Base-by-base conservation (phyloP, 495 filamentous ascomycete species). In the Penicillium herquei region DNA sequence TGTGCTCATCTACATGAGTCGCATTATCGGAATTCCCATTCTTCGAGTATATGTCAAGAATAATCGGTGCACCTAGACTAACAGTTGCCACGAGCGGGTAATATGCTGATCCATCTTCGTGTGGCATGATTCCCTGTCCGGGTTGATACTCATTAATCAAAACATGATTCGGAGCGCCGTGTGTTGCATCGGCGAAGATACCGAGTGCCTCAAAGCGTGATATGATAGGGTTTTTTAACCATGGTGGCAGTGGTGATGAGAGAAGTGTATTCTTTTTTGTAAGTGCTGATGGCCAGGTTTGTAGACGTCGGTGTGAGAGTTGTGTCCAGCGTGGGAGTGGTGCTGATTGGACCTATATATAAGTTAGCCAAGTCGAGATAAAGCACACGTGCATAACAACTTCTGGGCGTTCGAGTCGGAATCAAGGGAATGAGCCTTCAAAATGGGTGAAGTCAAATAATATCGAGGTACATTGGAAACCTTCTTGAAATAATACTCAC, bases 101-200 rank as follows among this genome's bases (percentile, higher is more conserved):
- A 66, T 98, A 98, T 1, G 93, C 91, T 1, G 79, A 68, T 1
- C 94, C 94, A 64, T 98, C 94, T 72, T 98, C 92, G 65, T 98
- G 94, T 50, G 92, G 84, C 89, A 97, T 93, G 56, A 98, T 98
- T 7, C 94, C 94, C 59, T 96, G 87, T 1, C 90, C 90, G 0
- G 90, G 85, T 1, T 70, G 72, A 70, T 98, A 98, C 70, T 97
- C 92, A 63, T 98, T 98, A 39, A 98, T 82, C 14, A 98, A 78
- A 44, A 94, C 88, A 75, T 98, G 94, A 57, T 98, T 98, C 32
- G 93, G 91, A 3, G 70, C 76, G 9, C 71, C 55, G 61, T 97
- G 92, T 26, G 92, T 89, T 21, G 90, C 82, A 16, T 79, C 63
- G 3, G 70, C 65, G 70, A 96, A 97, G 18, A 96, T 77, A 45